phyloP scores from a whole-genome alignment of 768 basidiomycete genomes.

The Trametes sanguinea region DNA sequence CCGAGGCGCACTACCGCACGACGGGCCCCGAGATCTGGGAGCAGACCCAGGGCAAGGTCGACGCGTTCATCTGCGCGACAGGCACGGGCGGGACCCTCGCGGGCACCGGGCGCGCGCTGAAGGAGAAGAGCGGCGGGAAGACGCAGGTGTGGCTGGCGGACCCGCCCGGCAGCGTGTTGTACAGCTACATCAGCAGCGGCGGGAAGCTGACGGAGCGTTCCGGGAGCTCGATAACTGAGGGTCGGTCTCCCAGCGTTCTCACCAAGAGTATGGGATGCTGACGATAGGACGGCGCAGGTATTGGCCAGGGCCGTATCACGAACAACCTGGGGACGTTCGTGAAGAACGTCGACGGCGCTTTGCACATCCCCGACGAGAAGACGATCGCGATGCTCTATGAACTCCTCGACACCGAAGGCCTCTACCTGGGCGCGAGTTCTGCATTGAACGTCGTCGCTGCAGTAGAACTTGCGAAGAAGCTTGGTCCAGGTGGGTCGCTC shows the following conservation, averaged over 20 bases:
- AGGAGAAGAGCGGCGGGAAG: slow-evolving; percentile 76
- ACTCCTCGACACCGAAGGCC: slow-evolving; percentile 85
- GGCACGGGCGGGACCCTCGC: slow-evolving; percentile 97
- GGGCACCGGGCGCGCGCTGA: slow-evolving; percentile 80
- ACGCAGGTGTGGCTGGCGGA: slow-evolving; percentile 94
- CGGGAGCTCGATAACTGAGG: slow-evolving; percentile 93
- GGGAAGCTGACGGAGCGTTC: slow-evolving; percentile 72
- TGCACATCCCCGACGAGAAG: slow-evolving; percentile 85
- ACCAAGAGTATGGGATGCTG: neutral
- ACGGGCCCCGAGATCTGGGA: slow-evolving; percentile 98
- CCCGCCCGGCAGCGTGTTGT: slow-evolving; percentile 92
- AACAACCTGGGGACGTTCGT: slow-evolving; percentile 86
- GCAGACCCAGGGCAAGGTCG: slow-evolving; percentile 75
- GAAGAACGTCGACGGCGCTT: slow-evolving; percentile 74
- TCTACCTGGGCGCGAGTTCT: slow-evolving; percentile 93
- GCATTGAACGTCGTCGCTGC: slow-evolving; percentile 96
- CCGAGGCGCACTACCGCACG: slow-evolving; percentile 80
- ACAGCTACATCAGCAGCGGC: slow-evolving; percentile 79
- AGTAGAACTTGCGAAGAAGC: slow-evolving; percentile 77
- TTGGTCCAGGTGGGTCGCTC: slow-evolving; percentile 68
- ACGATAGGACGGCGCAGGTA: slow-evolving; percentile 52
- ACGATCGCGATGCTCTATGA: slow-evolving; percentile 94
- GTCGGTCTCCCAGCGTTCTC: slow-evolving; percentile 38
- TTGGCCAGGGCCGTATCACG: slow-evolving; percentile 96
- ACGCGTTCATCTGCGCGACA: slow-evolving; percentile 93